Evolutionary conservation across 2,329 filamentous ascomycete species (phyloP).

Genomic region (Fusarium proliferatum): DNA sequence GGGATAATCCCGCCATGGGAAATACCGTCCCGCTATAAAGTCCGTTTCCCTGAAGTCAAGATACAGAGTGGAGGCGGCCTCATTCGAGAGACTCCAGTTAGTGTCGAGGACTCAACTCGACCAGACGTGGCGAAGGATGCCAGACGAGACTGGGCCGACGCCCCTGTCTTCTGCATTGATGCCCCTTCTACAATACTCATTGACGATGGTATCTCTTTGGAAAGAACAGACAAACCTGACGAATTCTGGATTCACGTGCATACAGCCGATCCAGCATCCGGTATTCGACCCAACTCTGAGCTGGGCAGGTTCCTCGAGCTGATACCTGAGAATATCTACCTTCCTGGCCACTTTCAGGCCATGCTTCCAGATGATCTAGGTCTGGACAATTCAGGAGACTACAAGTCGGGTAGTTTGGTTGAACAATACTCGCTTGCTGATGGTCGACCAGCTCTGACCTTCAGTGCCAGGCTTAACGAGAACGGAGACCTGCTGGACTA

Average conservation of each 20-base stretch:
- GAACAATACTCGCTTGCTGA: slow-evolving; percentile 65
- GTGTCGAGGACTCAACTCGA: slow-evolving; percentile 50
- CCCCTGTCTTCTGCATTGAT: slow-evolving; percentile 80
- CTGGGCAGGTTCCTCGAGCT: slow-evolving; percentile 71
- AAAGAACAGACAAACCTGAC: slow-evolving; percentile 61
- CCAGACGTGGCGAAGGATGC: slow-evolving; percentile 59
- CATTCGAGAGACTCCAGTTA: slow-evolving; percentile 48
- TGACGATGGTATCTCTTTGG: slow-evolving; percentile 82
- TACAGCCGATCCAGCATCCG: slow-evolving; percentile 81
- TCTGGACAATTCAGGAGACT: slow-evolving; percentile 45
- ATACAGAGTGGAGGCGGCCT: slow-evolving; percentile 58
- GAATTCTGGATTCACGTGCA: slow-evolving; percentile 83
- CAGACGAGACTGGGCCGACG: slow-evolving; percentile 68
- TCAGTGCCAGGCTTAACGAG: slow-evolving; percentile 68
- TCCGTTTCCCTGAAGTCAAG: slow-evolving; percentile 62
- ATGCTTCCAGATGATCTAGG: slow-evolving; percentile 64
- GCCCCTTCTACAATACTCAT: slow-evolving; percentile 73
- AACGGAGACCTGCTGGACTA: slow-evolving; percentile 65
- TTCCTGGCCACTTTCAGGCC: slow-evolving; percentile 65
- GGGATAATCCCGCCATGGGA: slow-evolving; percentile 79
- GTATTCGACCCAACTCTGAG: slow-evolving; percentile 68
- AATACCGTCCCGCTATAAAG: slow-evolving; percentile 70
- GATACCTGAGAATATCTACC: slow-evolving; percentile 69
- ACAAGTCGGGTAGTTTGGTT: slow-evolving; percentile 55
- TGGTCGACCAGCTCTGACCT: slow-evolving; percentile 66